phyloP scores from a whole-genome alignment of 331 rosid species.

The Rhamnella rubrinervis region DNA sequence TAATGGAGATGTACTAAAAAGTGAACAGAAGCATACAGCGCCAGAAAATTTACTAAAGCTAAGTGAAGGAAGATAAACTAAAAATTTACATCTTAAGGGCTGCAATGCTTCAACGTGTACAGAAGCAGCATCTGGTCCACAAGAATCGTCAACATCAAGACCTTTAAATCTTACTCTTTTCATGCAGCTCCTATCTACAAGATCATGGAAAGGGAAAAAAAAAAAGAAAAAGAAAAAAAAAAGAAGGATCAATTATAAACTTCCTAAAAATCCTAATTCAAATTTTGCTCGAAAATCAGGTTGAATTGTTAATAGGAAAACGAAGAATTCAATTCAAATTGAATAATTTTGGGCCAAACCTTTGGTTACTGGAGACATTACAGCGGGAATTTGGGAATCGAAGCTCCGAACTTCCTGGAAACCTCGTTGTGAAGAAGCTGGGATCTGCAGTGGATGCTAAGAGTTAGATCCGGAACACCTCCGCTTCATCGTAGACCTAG shows the following conservation, averaged over 20 bases:
- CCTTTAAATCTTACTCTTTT: constrained; percentile 29
- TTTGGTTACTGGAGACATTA: constrained; percentile 15
- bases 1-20: neutral
- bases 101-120: constrained; percentile 18
- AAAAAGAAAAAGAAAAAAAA: neutral
- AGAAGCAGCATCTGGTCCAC: constrained; percentile 25
- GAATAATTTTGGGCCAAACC: constrained; percentile 16
- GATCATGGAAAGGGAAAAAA: neutral
- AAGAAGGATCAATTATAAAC: constrained; percentile 1
- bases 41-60: constrained; percentile 1
- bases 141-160: constrained; percentile 23
- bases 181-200: constrained; percentile 24
- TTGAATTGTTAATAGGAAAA: neutral
- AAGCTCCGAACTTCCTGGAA: constrained; percentile 24
- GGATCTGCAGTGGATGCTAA: constrained; percentile 20
- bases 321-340: neutral
- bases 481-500: constrained; percentile 43
- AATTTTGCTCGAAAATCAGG: neutral
- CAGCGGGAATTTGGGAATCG: constrained; percentile 12
- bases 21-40: constrained; percentile 1
- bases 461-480: constrained; percentile 23
- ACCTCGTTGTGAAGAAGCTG: constrained; percentile 16
- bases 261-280: neutral
- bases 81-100: constrained; percentile 30
- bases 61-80: neutral